These are phyloP conservation scores for Artemisia tridentata DNA, from an alignment of 129 eudicot genomes.

Conservation along the genomic window DNA sequence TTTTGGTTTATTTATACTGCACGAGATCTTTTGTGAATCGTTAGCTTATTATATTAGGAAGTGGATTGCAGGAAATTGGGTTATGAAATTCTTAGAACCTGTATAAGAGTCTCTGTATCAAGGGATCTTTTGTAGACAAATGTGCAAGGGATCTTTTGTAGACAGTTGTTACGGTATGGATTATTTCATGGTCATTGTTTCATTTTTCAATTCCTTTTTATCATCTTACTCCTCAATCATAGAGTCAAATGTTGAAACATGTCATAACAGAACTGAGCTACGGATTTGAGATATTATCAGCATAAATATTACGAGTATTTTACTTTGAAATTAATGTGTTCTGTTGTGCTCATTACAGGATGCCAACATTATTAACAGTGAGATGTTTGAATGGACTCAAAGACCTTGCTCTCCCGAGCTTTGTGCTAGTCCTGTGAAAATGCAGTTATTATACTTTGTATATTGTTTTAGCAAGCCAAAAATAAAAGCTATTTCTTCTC, in stretches of 20 bases:
- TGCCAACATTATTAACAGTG: slow-evolving; percentile 63
- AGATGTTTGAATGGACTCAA: slow-evolving; percentile 99
- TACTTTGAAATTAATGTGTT: background rate
- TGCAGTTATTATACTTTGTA: slow-evolving; percentile 44
- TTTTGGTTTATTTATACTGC: background rate
- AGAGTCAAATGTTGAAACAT: background rate
- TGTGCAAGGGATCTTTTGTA: no score
- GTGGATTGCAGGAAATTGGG: no score
- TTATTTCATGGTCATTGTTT: background rate
- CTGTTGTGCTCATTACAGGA: slow-evolving; percentile 28
- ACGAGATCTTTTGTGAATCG: no score
- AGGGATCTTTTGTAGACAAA: no score
- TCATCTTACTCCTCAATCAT: background rate
- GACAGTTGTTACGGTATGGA: background rate
- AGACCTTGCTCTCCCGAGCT: slow-evolving; percentile 95
- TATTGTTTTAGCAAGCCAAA: background rate
- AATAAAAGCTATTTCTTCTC: background rate
- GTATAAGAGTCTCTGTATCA: no score
- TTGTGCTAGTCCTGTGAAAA: slow-evolving; percentile 57
- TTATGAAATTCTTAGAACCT: no score
- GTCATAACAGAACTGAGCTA: background rate
- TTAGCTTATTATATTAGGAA: no score
- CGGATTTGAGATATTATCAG: background rate
- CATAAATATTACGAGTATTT: background rate
- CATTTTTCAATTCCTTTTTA: background rate